Base-by-base conservation (phyloP, 2,329 filamentous ascomycete genomes). In the Neofusicoccum umdonicola region DNA sequence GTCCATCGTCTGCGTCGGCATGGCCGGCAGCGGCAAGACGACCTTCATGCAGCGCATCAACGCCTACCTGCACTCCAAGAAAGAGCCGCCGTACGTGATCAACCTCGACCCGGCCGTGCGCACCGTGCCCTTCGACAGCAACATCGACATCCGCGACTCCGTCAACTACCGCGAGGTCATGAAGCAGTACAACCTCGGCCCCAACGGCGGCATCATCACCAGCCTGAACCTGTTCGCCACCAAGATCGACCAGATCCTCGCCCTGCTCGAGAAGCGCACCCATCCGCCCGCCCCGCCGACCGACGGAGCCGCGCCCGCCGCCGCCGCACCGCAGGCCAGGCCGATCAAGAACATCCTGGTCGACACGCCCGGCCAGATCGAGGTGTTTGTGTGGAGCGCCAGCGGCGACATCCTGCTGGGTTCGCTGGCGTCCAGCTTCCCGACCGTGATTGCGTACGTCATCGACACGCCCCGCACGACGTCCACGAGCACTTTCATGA, bases 101-200 rank as follows among this genome's bases (percentile, higher is more conserved):
- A 99, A 99, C 78, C 90, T 99, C 67, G 95, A 99, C 75, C 95
- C 95, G 1, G 95, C 96, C 45, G 95, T 99, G 8, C 86, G 93
- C 73, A 92, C 90, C 70, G 91, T 97, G 6, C 95, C 96, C 3
- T 99, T 97, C 75, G 94, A 97, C 70, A 88, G 90, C 77, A 99
- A 99, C 79, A 98, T 99, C 80, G 95, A 99, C 79, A 99, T 99
- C 71, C 92, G 96, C 73, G 95, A 99, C 80, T 95, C 91, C 31
- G 94, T 99, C 77, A 97, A 99, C 85, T 99, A 99, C 83, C 95
- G 97, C 77, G 94, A 99, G 79, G 95, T 99, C 68, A 99, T 99
- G 96, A 96, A 94, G 80, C 93, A 98, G 80, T 98, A 97, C 79
- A 97, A 97, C 74, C 86, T 99, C 0, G 95, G 95, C 0, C 95